Evolutionary conservation across 331 rosid species (phyloP), one percentile per base, ranked within the genome.

Genomic region (Telfairia occidentalis): DNA sequence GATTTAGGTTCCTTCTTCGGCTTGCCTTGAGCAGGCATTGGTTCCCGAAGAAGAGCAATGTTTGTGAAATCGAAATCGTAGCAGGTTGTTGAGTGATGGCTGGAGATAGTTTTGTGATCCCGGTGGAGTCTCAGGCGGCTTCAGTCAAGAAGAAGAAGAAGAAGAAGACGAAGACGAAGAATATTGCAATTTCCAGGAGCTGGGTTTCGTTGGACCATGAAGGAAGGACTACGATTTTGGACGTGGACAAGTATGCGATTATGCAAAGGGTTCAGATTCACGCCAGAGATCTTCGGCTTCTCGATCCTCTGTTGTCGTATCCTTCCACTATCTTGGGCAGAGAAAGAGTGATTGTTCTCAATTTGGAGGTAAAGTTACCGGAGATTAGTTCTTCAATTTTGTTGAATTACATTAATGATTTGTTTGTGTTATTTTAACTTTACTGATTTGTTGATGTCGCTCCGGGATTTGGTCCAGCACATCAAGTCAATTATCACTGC

Each of bases 401-500:
- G 19, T 32, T 73, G 64, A n/a, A 4, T 49, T 24, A 35, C 48
- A 37, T 9, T 5, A 4, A 30, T 26, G 8, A 43, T 3, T 29
- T 65, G 24, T 61, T 58, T 15, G 10, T 28, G 1, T 37, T 49
- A 42, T 26, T 3, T n/a, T n/a, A n/a, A 15, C 32, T 50, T 74
- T 58, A 12, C 23, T 75, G 18, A 74, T 52, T 18, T 26, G 53
- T 28, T 38, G 74, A 11, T 18, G 50, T 71, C 9, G 18, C 53
- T 43, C 48, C 30, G 53, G 79, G 74, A 71, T 50, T 63, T 80
- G 42, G 79, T 87, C 69, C 92, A 94, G 98, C 98, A 94, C 81
- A 94, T 91, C 63, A 91, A 94, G 83, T 96, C 98, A 71, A 88
- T 91, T 38, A 88, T 94, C 83, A 94, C 98, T 3, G 97, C 97